Conservation (phyloP, 2,329 filamentous ascomycete genomes). For the Rhexocercosporidium sp. region DNA sequence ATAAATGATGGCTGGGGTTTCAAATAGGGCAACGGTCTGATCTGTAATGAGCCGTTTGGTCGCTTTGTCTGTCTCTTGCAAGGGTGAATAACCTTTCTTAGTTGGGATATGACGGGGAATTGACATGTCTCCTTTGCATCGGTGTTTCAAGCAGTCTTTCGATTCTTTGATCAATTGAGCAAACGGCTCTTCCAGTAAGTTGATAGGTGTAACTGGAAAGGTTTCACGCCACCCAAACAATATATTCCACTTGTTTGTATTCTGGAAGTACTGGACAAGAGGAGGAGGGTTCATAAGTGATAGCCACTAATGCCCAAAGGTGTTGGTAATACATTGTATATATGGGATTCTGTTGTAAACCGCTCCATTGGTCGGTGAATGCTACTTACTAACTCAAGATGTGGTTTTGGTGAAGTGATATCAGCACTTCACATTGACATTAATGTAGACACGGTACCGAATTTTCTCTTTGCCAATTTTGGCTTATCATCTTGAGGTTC, state of each 20-base stretch:
- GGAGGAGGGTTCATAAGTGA: not conserved
- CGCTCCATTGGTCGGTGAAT: not conserved
- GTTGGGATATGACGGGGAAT: not conserved
- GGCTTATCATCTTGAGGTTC: not conserved
- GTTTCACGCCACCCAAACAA: too few relatives aligned
- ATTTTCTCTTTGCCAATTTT: not conserved
- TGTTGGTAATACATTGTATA: not conserved
- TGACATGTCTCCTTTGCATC: not conserved
- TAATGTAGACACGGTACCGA: not conserved
- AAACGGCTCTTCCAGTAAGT: not conserved
- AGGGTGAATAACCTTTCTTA: not conserved
- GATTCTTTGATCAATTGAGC: not conserved
- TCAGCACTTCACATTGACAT: not conserved
- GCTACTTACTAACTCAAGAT: not conserved
- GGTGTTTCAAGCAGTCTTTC: not conserved
- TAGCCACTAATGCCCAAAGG: not conserved
- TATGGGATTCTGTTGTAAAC: too few relatives aligned
- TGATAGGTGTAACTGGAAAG: too few relatives aligned
- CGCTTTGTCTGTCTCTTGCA: not conserved
- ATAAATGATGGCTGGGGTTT: not conserved
- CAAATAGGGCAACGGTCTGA: not conserved
- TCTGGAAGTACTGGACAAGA: too few relatives aligned
- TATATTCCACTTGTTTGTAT: too few relatives aligned
- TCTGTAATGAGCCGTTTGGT: not conserved
- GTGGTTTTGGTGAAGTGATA: not conserved